These are phyloP conservation scores for Corymbia citriodora DNA, from an alignment of 441 rosid genomes.

Conservation along the genomic window DNA sequence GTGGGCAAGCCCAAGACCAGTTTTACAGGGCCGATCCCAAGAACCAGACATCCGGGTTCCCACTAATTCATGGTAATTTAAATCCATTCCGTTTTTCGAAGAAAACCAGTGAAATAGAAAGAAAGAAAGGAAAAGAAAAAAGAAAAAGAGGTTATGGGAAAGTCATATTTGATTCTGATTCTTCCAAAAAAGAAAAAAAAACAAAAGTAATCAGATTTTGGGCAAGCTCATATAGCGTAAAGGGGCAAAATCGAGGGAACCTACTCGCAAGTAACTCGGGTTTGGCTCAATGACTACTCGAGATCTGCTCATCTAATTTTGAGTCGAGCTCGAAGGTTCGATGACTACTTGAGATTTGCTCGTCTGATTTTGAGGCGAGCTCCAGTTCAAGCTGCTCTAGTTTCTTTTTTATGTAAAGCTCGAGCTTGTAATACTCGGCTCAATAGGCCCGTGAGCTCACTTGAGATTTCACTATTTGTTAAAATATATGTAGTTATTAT, in stretches of 20 bases:
- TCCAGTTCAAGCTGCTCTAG: accelerated
- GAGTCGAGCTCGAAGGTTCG: background rate
- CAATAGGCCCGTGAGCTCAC: background rate
- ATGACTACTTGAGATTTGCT: background rate
- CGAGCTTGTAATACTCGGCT: background rate
- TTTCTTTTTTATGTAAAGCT: background rate
- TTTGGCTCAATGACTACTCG: background rate
- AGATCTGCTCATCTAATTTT: background rate
- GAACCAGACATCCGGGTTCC: background rate
- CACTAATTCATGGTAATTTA: background rate
- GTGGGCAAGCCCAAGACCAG: background rate
- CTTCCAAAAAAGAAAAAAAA: background rate
- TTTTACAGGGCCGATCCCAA: background rate
- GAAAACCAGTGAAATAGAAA: background rate
- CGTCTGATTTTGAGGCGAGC: background rate
- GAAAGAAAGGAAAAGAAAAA: background rate
- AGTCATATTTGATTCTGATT: background rate
- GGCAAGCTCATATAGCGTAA: background rate
- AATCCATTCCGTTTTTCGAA: background rate
- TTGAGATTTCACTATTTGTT: background rate
- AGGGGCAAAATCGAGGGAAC: background rate
- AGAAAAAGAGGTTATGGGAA: background rate
- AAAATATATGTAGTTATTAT: background rate
- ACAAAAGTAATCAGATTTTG: background rate
- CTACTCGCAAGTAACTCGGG: background rate